Base-by-base conservation (phyloP, 2,329 filamentous ascomycete species). In the Aureobasidium sp. region DNA sequence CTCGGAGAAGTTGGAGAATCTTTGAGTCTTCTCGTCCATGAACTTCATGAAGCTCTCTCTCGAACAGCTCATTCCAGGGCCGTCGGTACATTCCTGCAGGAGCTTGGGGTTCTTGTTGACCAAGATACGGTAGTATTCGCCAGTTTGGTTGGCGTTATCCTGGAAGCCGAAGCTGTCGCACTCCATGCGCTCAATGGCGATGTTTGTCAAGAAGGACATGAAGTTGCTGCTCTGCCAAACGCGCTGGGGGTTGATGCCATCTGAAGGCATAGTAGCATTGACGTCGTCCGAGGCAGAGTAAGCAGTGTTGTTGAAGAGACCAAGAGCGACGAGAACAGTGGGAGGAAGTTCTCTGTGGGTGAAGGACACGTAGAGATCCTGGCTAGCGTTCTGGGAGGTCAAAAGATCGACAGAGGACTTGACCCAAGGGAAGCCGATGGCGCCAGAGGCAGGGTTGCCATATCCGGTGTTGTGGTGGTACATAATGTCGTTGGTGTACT, bases 391-490 rank as follows among this genome's bases (percentile, higher is more conserved):
- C n/a, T 72, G 71, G 5, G 72, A 70, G 3, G 69, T 67, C 0
- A 79, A 69, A 5, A 83, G 73, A 9, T 74, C 67, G 0, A 83
- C 77, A 0, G 84, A 85, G 0, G 84, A 81, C 65, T 86, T 86
- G 6, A 88, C 69, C 86, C 86, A 89, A 0, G 86, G 86, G 59
- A 83, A 80, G 2, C 86, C 86, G 6, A 88, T 77, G n/a, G 78
- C 77, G 0, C 83, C 84, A 0, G 83, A 79, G 2, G 83, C 74
- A 0, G 74, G 69, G 65, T 81, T 84, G 6, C 85, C 86, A 64
- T 88, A 88, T 21, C 86, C 86, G 1, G 80, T 72, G 71, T 88
- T 88, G 67, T 88, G 87, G 73, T 83, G 88, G 71, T 89, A 89
- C 34, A 85, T 81, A 41, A 89, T 73, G 67, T 89, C 86, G 65